Conservation (phyloP, 331 rosid genomes). For the Pyrus hybrid region DNA sequence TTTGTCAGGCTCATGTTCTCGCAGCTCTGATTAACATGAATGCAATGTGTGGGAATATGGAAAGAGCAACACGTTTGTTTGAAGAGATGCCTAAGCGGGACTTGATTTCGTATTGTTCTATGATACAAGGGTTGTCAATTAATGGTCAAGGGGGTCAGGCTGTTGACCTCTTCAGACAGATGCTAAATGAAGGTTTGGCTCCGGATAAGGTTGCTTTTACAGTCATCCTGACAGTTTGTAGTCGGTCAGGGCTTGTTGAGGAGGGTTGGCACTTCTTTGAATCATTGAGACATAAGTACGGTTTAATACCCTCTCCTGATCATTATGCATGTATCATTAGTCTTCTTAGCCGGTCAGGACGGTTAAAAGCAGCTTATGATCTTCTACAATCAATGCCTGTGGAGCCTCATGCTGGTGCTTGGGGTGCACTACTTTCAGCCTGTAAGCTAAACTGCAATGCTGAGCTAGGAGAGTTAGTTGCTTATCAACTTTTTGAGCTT, state of each 20-base stretch:
- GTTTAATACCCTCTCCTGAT: constrained; percentile 50
- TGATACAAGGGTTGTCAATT: constrained; percentile 72
- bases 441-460: constrained; percentile 43
- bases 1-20: constrained; percentile 42
- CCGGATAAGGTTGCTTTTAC: constrained; percentile 82
- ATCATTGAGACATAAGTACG: constrained; percentile 33
- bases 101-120: constrained; percentile 57
- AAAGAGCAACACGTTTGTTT: constrained; percentile 49
- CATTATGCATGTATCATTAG: constrained; percentile 80
- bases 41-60: constrained; percentile 83
- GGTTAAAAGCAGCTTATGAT: constrained; percentile 50
- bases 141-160: constrained; percentile 63
- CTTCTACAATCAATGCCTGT: constrained; percentile 45
- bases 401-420: constrained; percentile 59
- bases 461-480: constrained; percentile 60
- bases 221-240: constrained; percentile 63
- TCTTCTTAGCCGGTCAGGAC: constrained; percentile 71
- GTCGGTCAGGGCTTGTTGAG: constrained; percentile 61
- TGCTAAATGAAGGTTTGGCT: constrained; percentile 57
- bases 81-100: constrained; percentile 41
- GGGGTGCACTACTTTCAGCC: constrained; percentile 84
- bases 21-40: constrained; percentile 80
- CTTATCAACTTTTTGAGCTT: constrained; percentile 47
- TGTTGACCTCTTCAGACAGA: constrained; percentile 43
- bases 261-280: constrained; percentile 67